Evolutionary conservation across 2,329 filamentous ascomycete genomes (phyloP).

Genomic region (Coniochaeta sp.): DNA sequence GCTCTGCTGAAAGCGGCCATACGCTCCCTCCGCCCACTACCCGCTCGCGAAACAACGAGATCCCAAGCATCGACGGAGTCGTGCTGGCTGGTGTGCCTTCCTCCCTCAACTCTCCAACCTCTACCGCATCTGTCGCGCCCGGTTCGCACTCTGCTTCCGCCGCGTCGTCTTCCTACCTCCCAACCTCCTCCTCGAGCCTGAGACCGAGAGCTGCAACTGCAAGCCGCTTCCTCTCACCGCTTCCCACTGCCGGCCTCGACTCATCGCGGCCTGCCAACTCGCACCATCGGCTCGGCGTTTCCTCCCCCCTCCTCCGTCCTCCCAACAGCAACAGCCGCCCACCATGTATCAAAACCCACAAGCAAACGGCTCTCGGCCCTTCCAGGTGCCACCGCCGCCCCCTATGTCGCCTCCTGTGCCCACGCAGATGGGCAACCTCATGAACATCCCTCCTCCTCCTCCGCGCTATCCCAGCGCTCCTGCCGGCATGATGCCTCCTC

Average conservation of each 20-base stretch:
- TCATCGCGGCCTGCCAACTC: neutral
- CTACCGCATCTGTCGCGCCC: constrained; percentile 8
- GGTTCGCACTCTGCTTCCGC: constrained; percentile 9
- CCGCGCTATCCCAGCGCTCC: constrained; percentile 43
- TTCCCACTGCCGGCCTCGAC: neutral
- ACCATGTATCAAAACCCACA: constrained; percentile 50
- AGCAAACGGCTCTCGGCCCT: constrained; percentile 45
- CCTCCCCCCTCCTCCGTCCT: neutral
- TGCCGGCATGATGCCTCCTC: constrained; percentile 41
- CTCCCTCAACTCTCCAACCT: constrained; percentile 5
- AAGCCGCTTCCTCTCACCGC: neutral
- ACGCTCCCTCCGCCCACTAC: neutral
- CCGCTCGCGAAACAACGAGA: constrained; percentile 5
- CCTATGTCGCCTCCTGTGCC: constrained; percentile 43
- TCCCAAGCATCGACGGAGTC: constrained; percentile 10
- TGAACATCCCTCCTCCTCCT: constrained; percentile 47
- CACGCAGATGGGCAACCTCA: constrained; percentile 35
- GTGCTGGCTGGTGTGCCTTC: constrained; percentile 14
- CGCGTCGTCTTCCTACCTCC: neutral
- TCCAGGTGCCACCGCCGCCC: constrained; percentile 48
- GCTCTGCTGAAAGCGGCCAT: neutral
- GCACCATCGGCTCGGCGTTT: neutral
- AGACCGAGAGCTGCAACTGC: constrained; percentile 1
- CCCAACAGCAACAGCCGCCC: constrained; percentile 14
- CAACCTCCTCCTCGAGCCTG: constrained; percentile 1